Evolutionary conservation across 148 eudicot genomes (phyloP).

Genomic region (Talinum fruticosum): DNA sequence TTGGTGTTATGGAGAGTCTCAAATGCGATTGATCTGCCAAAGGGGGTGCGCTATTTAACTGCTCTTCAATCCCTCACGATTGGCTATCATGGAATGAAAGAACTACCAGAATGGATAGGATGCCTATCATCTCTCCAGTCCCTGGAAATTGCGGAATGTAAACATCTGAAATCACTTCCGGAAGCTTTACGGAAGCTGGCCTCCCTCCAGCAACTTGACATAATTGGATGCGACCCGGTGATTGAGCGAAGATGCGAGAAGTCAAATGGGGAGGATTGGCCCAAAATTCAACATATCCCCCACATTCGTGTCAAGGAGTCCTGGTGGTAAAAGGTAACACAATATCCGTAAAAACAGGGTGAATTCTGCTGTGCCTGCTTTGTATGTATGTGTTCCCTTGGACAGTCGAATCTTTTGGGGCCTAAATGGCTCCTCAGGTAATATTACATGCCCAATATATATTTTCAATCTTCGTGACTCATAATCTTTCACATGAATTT

Average conservation of each 20-base stretch:
- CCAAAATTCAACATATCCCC: background rate
- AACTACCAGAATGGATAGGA: constrained; percentile 24
- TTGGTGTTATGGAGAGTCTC: background rate
- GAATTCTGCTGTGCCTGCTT: too few relatives aligned
- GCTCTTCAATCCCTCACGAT: constrained; percentile 16
- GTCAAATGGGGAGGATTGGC: background rate
- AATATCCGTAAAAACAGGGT: too few relatives aligned
- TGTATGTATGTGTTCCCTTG: too few relatives aligned
- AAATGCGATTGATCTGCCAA: background rate
- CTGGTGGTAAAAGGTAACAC: background rate
- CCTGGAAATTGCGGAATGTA: background rate
- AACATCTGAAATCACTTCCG: constrained; percentile 14
- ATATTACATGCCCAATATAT: too few relatives aligned
- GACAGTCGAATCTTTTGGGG: too few relatives aligned
- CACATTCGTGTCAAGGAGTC: background rate
- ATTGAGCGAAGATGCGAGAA: background rate
- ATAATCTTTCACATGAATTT: too few relatives aligned
- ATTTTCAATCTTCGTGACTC: too few relatives aligned
- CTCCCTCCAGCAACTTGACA: constrained; percentile 9
- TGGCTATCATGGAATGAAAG: background rate
- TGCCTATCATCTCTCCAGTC: constrained; percentile 21
- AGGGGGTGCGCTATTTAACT: constrained; percentile 21
- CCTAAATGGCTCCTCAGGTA: too few relatives aligned
- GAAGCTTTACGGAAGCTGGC: constrained; percentile 5
- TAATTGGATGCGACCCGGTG: background rate